Conservation (phyloP, 345 rosid genomes). For the Eucalyptus sp. region DNA sequence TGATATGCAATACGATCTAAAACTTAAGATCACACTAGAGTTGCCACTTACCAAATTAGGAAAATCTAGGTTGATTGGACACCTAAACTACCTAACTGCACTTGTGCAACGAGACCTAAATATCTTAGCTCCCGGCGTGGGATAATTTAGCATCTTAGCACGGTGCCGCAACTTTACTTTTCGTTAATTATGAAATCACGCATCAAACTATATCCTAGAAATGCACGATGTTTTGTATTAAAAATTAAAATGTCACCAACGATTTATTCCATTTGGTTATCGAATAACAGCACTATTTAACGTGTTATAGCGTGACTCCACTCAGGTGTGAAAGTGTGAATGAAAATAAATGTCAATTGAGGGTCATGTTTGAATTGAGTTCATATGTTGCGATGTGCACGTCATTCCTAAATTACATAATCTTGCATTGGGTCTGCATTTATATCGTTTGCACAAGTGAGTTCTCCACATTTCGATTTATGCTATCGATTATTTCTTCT, state of each 20-base stretch:
- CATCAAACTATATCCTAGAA: neutral
- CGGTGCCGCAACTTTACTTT: neutral
- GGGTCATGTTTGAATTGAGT: too few relatives aligned
- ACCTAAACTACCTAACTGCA: neutral
- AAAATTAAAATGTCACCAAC: neutral
- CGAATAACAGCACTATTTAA: neutral
- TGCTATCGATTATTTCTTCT: too few relatives aligned
- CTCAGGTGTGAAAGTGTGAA: neutral
- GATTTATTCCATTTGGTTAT: neutral
- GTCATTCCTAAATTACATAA: too few relatives aligned
- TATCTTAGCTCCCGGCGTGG: neutral
- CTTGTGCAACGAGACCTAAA: neutral
- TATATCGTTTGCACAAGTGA: too few relatives aligned
- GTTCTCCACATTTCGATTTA: too few relatives aligned
- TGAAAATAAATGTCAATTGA: too few relatives aligned
- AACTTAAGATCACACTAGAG: neutral
- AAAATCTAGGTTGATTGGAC: neutral
- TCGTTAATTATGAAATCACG: neutral
- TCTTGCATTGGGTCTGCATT: too few relatives aligned
- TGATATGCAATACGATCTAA: neutral
- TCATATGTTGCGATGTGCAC: too few relatives aligned
- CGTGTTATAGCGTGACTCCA: neutral
- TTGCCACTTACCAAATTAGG: neutral
- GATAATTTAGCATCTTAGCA: neutral
- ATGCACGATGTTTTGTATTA: neutral